A percentile compares a stretch with the other conserved stretches of the same genome.
Conservation (phyloP, 495 filamentous ascomycete genomes). For the Durotheca rogersii region DNA sequence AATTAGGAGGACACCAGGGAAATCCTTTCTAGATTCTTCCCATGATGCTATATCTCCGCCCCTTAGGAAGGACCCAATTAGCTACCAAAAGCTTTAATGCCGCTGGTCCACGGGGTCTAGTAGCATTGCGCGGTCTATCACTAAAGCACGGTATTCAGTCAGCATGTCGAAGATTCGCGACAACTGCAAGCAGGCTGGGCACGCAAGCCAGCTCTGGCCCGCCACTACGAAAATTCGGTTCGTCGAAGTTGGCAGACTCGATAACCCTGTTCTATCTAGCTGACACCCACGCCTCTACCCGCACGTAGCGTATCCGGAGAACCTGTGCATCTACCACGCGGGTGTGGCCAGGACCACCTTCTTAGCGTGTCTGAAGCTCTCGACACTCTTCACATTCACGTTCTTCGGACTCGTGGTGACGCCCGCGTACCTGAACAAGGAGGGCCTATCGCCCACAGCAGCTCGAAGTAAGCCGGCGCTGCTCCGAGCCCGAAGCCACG, state of each 20-base stretch:
- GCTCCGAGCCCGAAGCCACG: no score
- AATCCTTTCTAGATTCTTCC: slow-evolving; percentile 2
- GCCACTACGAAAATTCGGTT: slow-evolving; percentile 12
- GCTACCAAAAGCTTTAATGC: slow-evolving; percentile 1
- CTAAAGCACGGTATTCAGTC: slow-evolving; percentile 2
- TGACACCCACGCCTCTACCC: no score
- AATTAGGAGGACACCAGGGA: no score
- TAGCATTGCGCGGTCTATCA: not conserved
- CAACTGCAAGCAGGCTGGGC: slow-evolving; percentile 13
- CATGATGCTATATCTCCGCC: slow-evolving; percentile 12
- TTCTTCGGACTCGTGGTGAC: slow-evolving; percentile 61
- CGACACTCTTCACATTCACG: slow-evolving; percentile 67
- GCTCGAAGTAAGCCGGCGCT: slow-evolving; percentile 20
- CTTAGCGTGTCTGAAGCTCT: slow-evolving; percentile 65
- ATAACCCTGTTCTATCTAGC: slow-evolving; percentile 64
- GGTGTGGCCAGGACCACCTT: slow-evolving; percentile 66
- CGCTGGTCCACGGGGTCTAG: not conserved
- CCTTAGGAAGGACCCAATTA: slow-evolving; percentile 11
- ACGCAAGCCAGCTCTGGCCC: slow-evolving; percentile 3
- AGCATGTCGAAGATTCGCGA: slow-evolving; percentile 14
- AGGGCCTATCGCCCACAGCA: slow-evolving; percentile 35
- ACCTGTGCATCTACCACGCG: slow-evolving; percentile 70
- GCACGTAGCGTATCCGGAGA: slow-evolving; percentile 50
- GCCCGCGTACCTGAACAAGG: slow-evolving; percentile 56
- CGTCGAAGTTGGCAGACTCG: slow-evolving; percentile 37